Evolutionary conservation across 768 basidiomycete species (phyloP).

Genomic region (Pholiota molesta): DNA sequence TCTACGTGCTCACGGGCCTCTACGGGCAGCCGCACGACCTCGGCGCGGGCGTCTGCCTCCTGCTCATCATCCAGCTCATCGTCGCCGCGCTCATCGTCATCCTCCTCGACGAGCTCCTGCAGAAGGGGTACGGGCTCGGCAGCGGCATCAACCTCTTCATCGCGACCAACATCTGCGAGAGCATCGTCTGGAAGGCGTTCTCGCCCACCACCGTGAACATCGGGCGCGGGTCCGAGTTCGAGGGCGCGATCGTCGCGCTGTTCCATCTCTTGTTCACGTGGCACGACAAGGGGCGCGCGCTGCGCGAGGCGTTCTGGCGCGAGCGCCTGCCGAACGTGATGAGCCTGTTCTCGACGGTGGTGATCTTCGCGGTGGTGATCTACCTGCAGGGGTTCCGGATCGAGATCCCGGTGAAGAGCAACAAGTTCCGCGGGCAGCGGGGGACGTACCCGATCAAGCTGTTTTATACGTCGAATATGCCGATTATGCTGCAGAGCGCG

Average conservation of each 20-base stretch:
- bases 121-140: constrained; percentile 98
- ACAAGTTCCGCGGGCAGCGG: constrained; percentile 94
- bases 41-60: constrained; percentile 95
- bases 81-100: constrained; percentile 95
- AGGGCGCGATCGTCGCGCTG: constrained; percentile 93
- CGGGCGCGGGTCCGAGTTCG: constrained; percentile 96
- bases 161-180: constrained; percentile 99
- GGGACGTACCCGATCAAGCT: constrained; percentile 97
- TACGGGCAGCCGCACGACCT: constrained; percentile 93
- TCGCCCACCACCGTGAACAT: constrained; percentile 98
- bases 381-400: constrained; percentile 99
- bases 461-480: constrained; percentile 99
- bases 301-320: constrained; percentile 98
- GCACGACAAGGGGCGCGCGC: constrained; percentile 96
- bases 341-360: constrained; percentile 92
- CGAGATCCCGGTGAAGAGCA: constrained; percentile 98
- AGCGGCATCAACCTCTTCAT: constrained; percentile 99
- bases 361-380: constrained; percentile 94
- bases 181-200: constrained; percentile 99
- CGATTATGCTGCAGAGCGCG: constrained; percentile 97
- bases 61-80: constrained; percentile 95
- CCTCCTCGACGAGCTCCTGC: constrained; percentile 97
- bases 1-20: constrained; percentile 95
- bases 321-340: constrained; percentile 96
- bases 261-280: constrained; percentile 99